Conservation (phyloP, 192 early-diverging fungal species). For the Umbelopsis ramanniana region DNA sequence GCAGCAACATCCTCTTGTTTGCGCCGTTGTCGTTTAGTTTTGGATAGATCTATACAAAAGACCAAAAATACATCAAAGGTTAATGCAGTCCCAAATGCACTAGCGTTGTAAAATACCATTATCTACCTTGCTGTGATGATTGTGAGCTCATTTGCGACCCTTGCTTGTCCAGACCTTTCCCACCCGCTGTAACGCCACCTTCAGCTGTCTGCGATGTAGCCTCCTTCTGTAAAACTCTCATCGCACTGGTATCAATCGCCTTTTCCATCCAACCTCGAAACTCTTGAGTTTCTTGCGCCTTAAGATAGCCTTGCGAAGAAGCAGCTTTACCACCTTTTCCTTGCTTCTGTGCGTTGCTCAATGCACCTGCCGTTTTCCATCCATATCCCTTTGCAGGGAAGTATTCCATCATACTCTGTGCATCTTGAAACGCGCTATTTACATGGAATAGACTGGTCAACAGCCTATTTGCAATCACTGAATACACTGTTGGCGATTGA, state of each 20-base stretch:
- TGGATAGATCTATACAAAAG: slow-evolving; percentile 24
- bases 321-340: not conserved
- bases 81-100: not conserved
- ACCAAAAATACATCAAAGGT: not conserved
- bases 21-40: slow-evolving; percentile 26
- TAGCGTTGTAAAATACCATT: not conserved
- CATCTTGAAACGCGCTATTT: slow-evolving; percentile 61
- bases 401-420: slow-evolving; percentile 55
- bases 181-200: not conserved
- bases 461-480: slow-evolving; percentile 69
- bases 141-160: not conserved
- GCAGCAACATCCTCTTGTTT: slow-evolving; percentile 24
- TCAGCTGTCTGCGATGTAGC: slow-evolving; percentile 26
- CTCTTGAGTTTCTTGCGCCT: slow-evolving; percentile 37
- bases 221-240: slow-evolving; percentile 23
- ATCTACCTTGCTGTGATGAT: slow-evolving; percentile 10
- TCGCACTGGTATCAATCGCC: slow-evolving; percentile 37
- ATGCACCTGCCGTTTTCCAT: slow-evolving; percentile 45
- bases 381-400: slow-evolving; percentile 62
- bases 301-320: slow-evolving; percentile 4
- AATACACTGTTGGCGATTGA: slow-evolving; percentile 73
- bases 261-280: slow-evolving; percentile 37
- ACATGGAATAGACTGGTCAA: slow-evolving; percentile 56
- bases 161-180: slow-evolving; percentile 11
- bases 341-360: not conserved